phyloP scores from a whole-genome alignment of 2,329 filamentous ascomycete genomes.

The Paracoccidioides brasiliensis region DNA sequence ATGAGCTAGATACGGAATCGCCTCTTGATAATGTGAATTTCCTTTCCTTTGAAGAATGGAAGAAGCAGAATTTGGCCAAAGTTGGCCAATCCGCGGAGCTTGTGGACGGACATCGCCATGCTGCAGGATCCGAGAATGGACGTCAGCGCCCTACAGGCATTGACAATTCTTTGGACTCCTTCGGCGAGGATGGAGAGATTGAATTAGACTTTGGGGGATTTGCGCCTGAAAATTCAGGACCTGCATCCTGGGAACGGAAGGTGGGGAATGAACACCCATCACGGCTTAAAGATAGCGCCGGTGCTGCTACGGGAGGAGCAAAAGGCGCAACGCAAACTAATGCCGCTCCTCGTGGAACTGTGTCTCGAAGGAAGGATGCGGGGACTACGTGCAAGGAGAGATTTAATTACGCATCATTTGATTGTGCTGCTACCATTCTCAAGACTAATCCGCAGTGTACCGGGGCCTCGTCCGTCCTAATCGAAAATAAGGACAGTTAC shows the following conservation, averaged over 20 bases:
- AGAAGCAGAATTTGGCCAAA: constrained; percentile 78
- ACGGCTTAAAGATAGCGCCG: constrained; percentile 15
- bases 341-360: constrained; percentile 26
- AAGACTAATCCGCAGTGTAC: constrained; percentile 81
- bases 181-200: constrained; percentile 84
- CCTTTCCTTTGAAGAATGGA: constrained; percentile 97
- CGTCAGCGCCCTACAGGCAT: constrained; percentile 39
- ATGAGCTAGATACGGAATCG: constrained; percentile 49
- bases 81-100: constrained; percentile 65
- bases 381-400: constrained; percentile 96
- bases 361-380: constrained; percentile 72
- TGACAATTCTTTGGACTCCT: constrained; percentile 58
- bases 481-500: constrained; percentile 97
- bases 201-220: constrained; percentile 57
- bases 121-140: constrained; percentile 34
- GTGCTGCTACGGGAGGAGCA: constrained; percentile 11
- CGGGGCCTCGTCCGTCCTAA: constrained; percentile 73
- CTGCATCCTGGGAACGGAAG: constrained; percentile 15
- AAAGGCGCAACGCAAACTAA: constrained; percentile 9
- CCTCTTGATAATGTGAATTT: constrained; percentile 66
- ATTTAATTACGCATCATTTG: constrained; percentile 95
- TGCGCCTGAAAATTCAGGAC: constrained; percentile 32
- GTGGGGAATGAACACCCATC: constrained; percentile 15
- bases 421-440: constrained; percentile 83
- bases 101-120: constrained; percentile 44